Base-by-base conservation (phyloP, 768 basidiomycete genomes). In the Daedaleopsis sinensis region DNA sequence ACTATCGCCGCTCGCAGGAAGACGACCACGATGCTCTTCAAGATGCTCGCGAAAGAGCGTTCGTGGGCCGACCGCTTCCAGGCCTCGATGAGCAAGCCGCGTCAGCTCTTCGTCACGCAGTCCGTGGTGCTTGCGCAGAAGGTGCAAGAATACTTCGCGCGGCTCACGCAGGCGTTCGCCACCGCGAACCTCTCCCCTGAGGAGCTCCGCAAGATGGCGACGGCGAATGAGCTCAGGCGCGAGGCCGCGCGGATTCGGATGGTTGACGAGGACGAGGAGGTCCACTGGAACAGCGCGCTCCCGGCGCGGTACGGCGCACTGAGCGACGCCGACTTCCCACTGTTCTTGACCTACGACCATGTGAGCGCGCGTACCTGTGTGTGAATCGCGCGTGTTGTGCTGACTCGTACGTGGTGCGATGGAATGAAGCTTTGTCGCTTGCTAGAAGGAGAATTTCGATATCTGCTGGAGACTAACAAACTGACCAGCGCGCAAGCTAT, bases 1-100 rank as follows among this genome's bases (percentile, higher is more conserved):
- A 15, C 13, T 39, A 8, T 44, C 27, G 43, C 21, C 19, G 6
- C 21, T 10, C 1, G 13, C 64, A 89, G 89, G 0, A 90, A 90
- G 79, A 91, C 88, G 0, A 91, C 90, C 0, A 87, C 88, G 0
- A 89, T 91, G 81, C 74, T 91, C 1, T 88, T 87, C 76, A 90
- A 89, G 70, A 90, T 91, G 82, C 77, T 90, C 1, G 80, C 82
- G 1, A 83, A 89, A 8, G 86, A 91, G 64, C 74, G 81, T n/a
- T 77, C 82, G 2, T 86, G 80, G 73, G 47, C 13, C 19, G 71
- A 81, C 42, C 61, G 76, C 24, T 71, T 74, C 23, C 71, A 70
- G 11, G 74, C 70, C 18, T 62, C 71, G 3, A 70, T 77, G 42
- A 68, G 73, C 0, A 51, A 81, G 66, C 85, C 86, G 4, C 80